Base-by-base conservation (phyloP, 805 yeast genomes). In the Zygotorulaspora danielsina region DNA sequence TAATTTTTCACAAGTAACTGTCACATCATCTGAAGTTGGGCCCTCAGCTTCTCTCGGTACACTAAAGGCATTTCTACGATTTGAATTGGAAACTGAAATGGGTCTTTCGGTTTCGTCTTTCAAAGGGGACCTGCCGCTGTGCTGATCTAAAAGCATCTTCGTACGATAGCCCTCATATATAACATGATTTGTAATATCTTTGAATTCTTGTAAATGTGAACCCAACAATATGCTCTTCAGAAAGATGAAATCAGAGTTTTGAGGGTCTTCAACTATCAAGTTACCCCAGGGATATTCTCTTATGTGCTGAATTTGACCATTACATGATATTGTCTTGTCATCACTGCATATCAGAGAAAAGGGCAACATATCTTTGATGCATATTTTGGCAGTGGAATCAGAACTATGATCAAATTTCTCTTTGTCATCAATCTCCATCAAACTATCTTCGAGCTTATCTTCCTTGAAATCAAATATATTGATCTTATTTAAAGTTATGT, bases 141-240 rank as follows among this genome's bases (percentile, higher is more conserved):
- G 38, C 65, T 50, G 71, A 69, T 44, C 76, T 67, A 32, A 68
- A 54, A 83, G 71, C 38, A 75, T 80, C 51, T 73, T 75, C 13
- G 90, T 81, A 65, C 95, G 77, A 64, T 84, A 86, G 51, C 75
- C 75, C 57, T 86, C 95, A 64, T 86, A 86, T 48, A 86, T 70
- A 25, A 73, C 68, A 53, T 81, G 81, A 59, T 80, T 87, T 2
- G 95, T 86, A 46, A 74, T 67, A 49, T 85, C 94, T 65, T 83
- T 84, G 61, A 86, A 78, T 51, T 86, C 95, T 56, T 79, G 79
- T 61, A 85, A 71, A 64, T 85, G 94, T 4, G 90, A 80, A 39
- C 83, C 81, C 51, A 86, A 71, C 40, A 86, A 65, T 3, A 84
- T 77, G 50, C 81, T 83, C 55, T 84, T 78, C 63, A 86, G 71